A percentile compares a stretch with the other conserved stretches of the same genome.
Conservation (phyloP, 495 filamentous ascomycete genomes). For the Penicillium coprophilum region DNA sequence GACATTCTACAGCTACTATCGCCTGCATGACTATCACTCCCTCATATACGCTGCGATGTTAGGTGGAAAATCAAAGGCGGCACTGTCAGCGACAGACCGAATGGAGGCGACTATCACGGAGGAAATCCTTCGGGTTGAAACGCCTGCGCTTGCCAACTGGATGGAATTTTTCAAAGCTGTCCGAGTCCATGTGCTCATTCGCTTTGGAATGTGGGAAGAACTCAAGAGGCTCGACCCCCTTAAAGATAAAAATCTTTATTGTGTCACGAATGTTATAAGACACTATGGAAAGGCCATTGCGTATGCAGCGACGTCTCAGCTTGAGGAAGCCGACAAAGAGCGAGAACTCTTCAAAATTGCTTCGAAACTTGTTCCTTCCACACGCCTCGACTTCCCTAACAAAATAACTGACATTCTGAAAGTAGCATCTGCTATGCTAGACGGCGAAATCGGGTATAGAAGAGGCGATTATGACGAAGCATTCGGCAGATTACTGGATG, state of each 20-base stretch:
- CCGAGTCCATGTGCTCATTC: slow-evolving; percentile 58
- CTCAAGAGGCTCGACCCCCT: slow-evolving; percentile 47
- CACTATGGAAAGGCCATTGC: slow-evolving; percentile 62
- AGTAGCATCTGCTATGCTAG: slow-evolving; percentile 58
- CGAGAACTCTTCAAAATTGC: slow-evolving; percentile 45
- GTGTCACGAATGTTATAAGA: slow-evolving; percentile 56
- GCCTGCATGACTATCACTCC: slow-evolving; percentile 61
- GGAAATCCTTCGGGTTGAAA: slow-evolving; percentile 52
- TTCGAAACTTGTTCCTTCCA: slow-evolving; percentile 46
- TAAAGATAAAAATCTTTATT: slow-evolving; percentile 52
- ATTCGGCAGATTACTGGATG: slow-evolving; percentile 47
- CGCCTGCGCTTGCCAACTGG: slow-evolving; percentile 66
- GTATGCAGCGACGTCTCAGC: slow-evolving; percentile 45
- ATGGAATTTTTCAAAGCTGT: slow-evolving; percentile 62
- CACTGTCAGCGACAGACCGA: slow-evolving; percentile 48
- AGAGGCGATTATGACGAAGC: slow-evolving; percentile 50
- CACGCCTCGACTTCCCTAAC: slow-evolving; percentile 53
- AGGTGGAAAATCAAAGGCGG: slow-evolving; percentile 51
- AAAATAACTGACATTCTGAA: slow-evolving; percentile 53
- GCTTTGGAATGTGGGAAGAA: slow-evolving; percentile 61
- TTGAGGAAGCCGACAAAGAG: slow-evolving; percentile 46
- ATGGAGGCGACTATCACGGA: slow-evolving; percentile 56
- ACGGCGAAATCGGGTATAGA: slow-evolving; percentile 64
- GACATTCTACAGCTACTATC: slow-evolving; percentile 64
- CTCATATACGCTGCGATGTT: slow-evolving; percentile 68